Conservation (phyloP, 2,329 filamentous ascomycete species). For the Ceratocystis smalleyi region DNA sequence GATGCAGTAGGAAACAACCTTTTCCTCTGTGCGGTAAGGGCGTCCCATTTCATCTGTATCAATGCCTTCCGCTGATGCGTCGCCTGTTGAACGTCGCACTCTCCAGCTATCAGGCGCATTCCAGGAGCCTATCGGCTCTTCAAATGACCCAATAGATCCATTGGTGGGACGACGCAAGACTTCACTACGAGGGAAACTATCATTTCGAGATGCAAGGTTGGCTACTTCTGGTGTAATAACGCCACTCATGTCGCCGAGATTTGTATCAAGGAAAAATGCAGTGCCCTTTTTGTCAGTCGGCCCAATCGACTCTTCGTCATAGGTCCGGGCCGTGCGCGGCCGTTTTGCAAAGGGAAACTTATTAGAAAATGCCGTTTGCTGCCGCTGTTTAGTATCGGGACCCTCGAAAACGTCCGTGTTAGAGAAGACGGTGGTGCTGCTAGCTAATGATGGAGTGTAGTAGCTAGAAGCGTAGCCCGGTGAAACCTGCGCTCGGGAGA, state of each 20-base stretch:
- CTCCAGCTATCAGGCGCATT: constrained; percentile 95
- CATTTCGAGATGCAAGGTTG: neutral
- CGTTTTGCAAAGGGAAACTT: constrained; percentile 48
- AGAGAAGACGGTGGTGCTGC: constrained; percentile 9
- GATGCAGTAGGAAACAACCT: constrained; percentile 69
- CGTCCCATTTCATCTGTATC: constrained; percentile 32
- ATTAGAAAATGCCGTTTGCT: constrained; percentile 36
- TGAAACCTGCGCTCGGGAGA: constrained; percentile 27
- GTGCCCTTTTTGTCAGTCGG: constrained; percentile 46
- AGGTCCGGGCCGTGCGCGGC: constrained; percentile 30
- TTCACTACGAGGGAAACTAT: constrained; percentile 8
- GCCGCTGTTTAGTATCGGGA: constrained; percentile 17
- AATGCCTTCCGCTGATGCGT: constrained; percentile 47
- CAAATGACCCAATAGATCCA: constrained; percentile 11
- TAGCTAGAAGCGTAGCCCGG: constrained; percentile 16
- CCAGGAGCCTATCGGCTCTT: constrained; percentile 50
- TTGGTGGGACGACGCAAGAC: constrained; percentile 3
- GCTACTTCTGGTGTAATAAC: constrained; percentile 5
- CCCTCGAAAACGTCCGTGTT: constrained; percentile 12
- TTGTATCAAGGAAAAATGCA: constrained; percentile 68
- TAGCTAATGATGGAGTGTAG: constrained; percentile 4
- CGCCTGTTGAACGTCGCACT: constrained; percentile 58
- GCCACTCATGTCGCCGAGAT: constrained; percentile 80
- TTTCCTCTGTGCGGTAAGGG: constrained; percentile 36
- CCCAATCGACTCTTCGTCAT: constrained; percentile 44